Percentiles rank a stretch among this genome's conserved stretches.
Evolutionary conservation across 768 basidiomycete species (phyloP).

Genomic region (Dentipellis fragilis): DNA sequence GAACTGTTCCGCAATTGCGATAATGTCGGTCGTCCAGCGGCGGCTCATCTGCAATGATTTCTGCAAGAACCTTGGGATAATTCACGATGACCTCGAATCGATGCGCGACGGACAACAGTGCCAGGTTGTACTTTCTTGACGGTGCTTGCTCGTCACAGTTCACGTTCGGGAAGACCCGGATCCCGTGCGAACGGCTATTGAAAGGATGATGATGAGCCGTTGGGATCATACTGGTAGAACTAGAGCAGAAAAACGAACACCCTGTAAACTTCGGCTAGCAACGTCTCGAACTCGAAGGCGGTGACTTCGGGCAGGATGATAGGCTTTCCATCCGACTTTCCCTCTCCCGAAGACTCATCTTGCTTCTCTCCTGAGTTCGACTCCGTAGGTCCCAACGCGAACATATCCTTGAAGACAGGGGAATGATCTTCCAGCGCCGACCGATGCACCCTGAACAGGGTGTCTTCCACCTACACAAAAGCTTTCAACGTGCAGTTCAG

Average conservation of each 20-base stretch:
- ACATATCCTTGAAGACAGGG: background rate
- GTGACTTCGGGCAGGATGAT: conserved; percentile 6
- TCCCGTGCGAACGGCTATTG: background rate
- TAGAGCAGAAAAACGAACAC: background rate
- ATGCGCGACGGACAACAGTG: background rate
- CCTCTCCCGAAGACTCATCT: background rate
- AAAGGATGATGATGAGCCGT: background rate
- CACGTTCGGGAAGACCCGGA: too few relatives aligned
- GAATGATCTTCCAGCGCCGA: conserved; percentile 14
- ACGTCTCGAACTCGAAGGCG: conserved; percentile 7
- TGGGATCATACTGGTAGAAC: background rate
- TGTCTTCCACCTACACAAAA: conserved; percentile 10
- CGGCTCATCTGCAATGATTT: background rate
- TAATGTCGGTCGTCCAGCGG: background rate
- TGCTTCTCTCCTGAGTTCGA: background rate
- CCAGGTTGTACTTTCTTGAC: background rate
- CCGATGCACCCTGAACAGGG: conserved; percentile 15
- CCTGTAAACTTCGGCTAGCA: conserved; percentile 8
- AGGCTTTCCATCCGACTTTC: conserved; percentile 4
- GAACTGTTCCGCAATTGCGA: background rate
- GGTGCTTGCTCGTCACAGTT: too few relatives aligned
- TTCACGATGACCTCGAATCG: background rate
- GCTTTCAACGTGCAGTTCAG: background rate
- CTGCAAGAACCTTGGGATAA: background rate
- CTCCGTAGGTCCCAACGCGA: background rate